phyloP scores from a whole-genome alignment of 495 filamentous ascomycete species.

The Penicillium lividum region DNA sequence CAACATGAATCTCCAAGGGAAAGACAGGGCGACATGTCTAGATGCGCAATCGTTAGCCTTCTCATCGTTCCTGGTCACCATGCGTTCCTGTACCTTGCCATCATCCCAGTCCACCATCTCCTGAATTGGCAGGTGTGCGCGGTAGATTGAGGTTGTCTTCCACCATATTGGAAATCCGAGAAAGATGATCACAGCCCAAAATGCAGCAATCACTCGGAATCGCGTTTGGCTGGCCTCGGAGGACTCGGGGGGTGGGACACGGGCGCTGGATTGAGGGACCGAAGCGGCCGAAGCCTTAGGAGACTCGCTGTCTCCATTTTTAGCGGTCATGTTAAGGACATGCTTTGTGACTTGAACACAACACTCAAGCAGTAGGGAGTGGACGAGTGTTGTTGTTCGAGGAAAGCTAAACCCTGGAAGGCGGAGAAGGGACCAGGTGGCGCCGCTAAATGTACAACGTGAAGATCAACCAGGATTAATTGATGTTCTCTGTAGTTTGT shows the following conservation, averaged over 20 bases:
- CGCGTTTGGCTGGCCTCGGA: slow-evolving; percentile 66
- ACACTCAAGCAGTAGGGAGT: slow-evolving; percentile 9
- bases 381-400: slow-evolving; percentile 6
- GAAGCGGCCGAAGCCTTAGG: slow-evolving; percentile 24
- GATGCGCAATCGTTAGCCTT: slow-evolving; percentile 18
- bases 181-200: slow-evolving; percentile 84
- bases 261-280: slow-evolving; percentile 26
- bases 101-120: slow-evolving; percentile 93
- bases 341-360: slow-evolving; percentile 31
- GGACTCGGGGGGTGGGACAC: slow-evolving; percentile 72
- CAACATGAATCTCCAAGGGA: slow-evolving; percentile 77
- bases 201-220: slow-evolving; percentile 76
- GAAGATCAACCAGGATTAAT: background rate
- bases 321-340: slow-evolving; percentile 43
- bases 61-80: background rate
- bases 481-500: too few relatives aligned
- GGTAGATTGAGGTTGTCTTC: slow-evolving; percentile 92
- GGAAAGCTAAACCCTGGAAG: slow-evolving; percentile 9
- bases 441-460: background rate
- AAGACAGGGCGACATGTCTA: slow-evolving; percentile 88
- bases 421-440: slow-evolving; percentile 25
- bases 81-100: slow-evolving; percentile 65
- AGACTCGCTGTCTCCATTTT: slow-evolving; percentile 42
- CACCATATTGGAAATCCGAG: slow-evolving; percentile 95
- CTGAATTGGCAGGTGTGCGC: slow-evolving; percentile 78